Base-by-base conservation (phyloP, 805 yeast genomes). In the Wickerhamomyces tratensis region DNA sequence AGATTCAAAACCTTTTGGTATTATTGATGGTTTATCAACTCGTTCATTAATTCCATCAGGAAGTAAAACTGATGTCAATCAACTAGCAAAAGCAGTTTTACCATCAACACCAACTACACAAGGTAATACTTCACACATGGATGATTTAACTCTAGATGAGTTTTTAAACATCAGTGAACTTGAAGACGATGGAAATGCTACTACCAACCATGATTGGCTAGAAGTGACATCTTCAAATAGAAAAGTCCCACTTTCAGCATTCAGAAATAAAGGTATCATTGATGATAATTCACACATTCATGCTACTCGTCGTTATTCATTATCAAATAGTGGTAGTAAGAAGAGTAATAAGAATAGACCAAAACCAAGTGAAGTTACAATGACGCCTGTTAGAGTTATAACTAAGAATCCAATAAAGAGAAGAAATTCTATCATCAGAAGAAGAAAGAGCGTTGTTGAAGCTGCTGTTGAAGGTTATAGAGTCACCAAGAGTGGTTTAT, bases 21-120 rank as follows among this genome's bases (percentile, higher is more conserved):
- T 91, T 45, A 91, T 91, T 55, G 98, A 91, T 59, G 98, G 98
- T 6, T 72, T 86, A 30, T 81, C 95, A 0, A 93, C 98, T 0
- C 72, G 96, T 43, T 82, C 95, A 2, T 66, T 91, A 48, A 66
- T 77, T 48, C 82, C 84, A 5, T 51, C 45, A 36, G 46, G 47
- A n/a, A 41, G 49, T 46, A 40, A 41, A 38, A 30, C 45, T 31
- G 34, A 14, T 10, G 10, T 25, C 54, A 36, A 43, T 58, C 14
- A 46, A 48, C 36, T 56, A 53, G 36, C 53, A 48, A 41, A 47
- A 46, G n/a, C 48, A 49, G 40, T 43, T 45, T 38, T 44, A 12
- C 46, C 51, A 39, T 39, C 48, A 25, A 48, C 62, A 2, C 61
- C 57, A 33, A 48, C 50, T 12, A 35, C 42, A 6, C 35, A 39